A percentile compares a stretch with the other conserved stretches of the same genome.
These are phyloP conservation scores for Venustampulla echinocandica DNA, from an alignment of 495 filamentous ascomycete species.

Conservation along the genomic window DNA sequence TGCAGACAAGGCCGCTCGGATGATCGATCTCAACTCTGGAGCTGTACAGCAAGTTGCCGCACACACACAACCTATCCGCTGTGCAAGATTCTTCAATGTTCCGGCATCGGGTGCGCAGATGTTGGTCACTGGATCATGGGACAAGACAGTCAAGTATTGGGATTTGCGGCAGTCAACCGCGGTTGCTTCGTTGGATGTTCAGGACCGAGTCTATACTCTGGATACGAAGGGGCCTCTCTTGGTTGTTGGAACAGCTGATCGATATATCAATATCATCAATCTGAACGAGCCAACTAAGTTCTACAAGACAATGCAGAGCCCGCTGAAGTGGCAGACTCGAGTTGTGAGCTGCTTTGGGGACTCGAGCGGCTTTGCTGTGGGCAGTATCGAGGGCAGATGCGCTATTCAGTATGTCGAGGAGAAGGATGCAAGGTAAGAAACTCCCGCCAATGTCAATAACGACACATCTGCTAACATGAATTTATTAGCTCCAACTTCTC, in stretches of 20 bases:
- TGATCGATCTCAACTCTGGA: constrained; percentile 60
- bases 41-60: constrained; percentile 53
- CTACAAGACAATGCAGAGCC: constrained; percentile 75
- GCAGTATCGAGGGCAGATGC: constrained; percentile 82
- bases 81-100: constrained; percentile 64
- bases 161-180: constrained; percentile 61
- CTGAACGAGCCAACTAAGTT: constrained; percentile 67
- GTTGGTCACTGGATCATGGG: constrained; percentile 87
- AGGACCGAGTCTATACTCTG: constrained; percentile 81
- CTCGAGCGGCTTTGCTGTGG: constrained; percentile 75
- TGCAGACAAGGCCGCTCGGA: constrained; percentile 73
- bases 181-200: constrained; percentile 55
- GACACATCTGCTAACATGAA: background rate
- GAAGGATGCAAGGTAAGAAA: constrained; percentile 60
- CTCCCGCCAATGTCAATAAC: background rate
- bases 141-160: constrained; percentile 95
- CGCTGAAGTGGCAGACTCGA: constrained; percentile 81
- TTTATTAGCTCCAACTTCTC: constrained; percentile 64
- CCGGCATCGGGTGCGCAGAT: constrained; percentile 46
- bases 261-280: constrained; percentile 80
- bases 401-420: constrained; percentile 85
- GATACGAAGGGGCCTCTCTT: constrained; percentile 72
- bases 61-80: constrained; percentile 73
- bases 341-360: constrained; percentile 80
- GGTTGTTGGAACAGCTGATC: constrained; percentile 77